A percentile compares a stretch with the other conserved stretches of the same genome.
phyloP scores from a whole-genome alignment of 345 rosid genomes.

The sweet orange (Citrus sinensis) region DVS_A1.0 CM039166.1:24013001-24013500 shows the following conservation, averaged over 20 bases:
- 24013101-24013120: constrained; percentile 73
- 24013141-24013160: constrained; percentile 67
- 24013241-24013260: constrained; percentile 78
- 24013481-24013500: constrained; percentile 55
- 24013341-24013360: constrained; percentile 55
- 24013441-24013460: constrained; percentile 62
- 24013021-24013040: not conserved
- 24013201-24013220: constrained; percentile 60
- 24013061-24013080: not conserved
- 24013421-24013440: constrained; percentile 56
- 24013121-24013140: constrained; percentile 71
- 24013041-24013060: not conserved
- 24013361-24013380: constrained; percentile 58
- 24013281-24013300: constrained; percentile 63
- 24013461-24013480: constrained; percentile 59
- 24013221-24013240: constrained; percentile 80
- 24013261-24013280: constrained; percentile 81
- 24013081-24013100: constrained; percentile 34
- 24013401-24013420: constrained; percentile 45
- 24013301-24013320: constrained; percentile 73
- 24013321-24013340: constrained; percentile 64
- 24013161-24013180: constrained; percentile 73
- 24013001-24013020: not conserved
- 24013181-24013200: constrained; percentile 69
- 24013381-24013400: constrained; percentile 66